Base-by-base conservation (phyloP, 345 rosid species). In the Sisymbrium altissimum region DNA sequence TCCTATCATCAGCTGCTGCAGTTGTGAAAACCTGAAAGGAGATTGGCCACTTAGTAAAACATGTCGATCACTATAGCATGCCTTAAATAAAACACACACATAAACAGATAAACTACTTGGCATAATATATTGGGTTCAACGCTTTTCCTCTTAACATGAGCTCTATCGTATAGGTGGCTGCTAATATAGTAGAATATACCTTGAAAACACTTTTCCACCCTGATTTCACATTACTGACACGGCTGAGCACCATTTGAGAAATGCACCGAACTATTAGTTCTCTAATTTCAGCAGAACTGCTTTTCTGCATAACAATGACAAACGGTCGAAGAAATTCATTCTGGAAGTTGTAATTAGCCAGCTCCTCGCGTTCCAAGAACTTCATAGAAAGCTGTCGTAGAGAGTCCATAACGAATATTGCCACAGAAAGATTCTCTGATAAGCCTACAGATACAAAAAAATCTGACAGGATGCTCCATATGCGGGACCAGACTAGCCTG, bases 161-260 rank as follows among this genome's bases (percentile, higher is more conserved):
- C 39, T 56, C 40, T 56, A 56, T 74, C 59, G 57, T 46, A 64
- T 55, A 72, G 21, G 76, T 33, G 13, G 70, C 65, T 72, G 62
- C 62, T 53, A 72, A 19, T 53, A 57, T 61, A 65, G 40, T 11
- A 23, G 32, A 68, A 64, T 85, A 30, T 89, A 94, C 98, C 96
- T 82, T 77, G 80, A 94, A 94, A 78, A 94, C 97, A 80, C 97
- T 94, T 84, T 88, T 94, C 98, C 97, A 94, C 21, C 98, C 98
- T 80, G 98, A 94, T 81, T 94, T 94, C 76, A 91, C 98, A 76
- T 91, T 87, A 64, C 75, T 82, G 66, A 91, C 98, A 32, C 95
- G 96, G 81, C 88, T 86, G 67, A 94, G 94, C 67, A 94, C 98
- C 98, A 94, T 94, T 84, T 91, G 98, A 49, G 97, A 94, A 74